A percentile compares a stretch with the other conserved stretches of the same genome.
phyloP scores from a whole-genome alignment of 148 eudicot genomes.

The Spergularia bocconei region DNA sequence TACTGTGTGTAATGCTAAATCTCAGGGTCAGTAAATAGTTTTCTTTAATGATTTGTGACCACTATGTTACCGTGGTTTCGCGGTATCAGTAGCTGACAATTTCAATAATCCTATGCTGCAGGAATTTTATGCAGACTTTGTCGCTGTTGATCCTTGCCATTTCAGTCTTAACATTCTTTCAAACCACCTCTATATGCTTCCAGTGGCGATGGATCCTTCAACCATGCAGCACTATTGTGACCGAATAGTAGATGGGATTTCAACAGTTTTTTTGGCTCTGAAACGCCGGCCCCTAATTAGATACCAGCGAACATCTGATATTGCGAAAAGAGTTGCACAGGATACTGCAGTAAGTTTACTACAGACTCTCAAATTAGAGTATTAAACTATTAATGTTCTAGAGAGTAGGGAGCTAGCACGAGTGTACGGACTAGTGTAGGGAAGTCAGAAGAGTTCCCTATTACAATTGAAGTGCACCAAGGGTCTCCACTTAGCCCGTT shows the following conservation, averaged over 20 bases:
- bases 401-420: no score
- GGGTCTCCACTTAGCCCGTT: no score
- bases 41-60: no score
- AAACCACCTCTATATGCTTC: constrained; percentile 89
- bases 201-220: constrained; percentile 83
- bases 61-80: no score
- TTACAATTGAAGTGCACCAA: no score
- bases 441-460: no score
- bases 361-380: not conserved
- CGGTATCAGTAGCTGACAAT: not conserved
- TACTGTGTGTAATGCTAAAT: no score
- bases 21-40: no score
- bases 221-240: constrained; percentile 74
- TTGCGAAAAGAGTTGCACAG: constrained; percentile 90
- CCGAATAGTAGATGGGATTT: constrained; percentile 84
- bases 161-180: constrained; percentile 69
- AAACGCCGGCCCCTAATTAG: constrained; percentile 88
- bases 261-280: constrained; percentile 76
- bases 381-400: not conserved
- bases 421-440: no score
- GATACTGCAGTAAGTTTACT: constrained; percentile 63
- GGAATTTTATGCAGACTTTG: constrained; percentile 95
- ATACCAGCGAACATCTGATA: constrained; percentile 88
- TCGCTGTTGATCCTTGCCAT: constrained; percentile 81
- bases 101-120: constrained; percentile 33